Base-by-base conservation (phyloP, 2,329 filamentous ascomycete genomes). In the Scedosporium aurantiacum region DNA sequence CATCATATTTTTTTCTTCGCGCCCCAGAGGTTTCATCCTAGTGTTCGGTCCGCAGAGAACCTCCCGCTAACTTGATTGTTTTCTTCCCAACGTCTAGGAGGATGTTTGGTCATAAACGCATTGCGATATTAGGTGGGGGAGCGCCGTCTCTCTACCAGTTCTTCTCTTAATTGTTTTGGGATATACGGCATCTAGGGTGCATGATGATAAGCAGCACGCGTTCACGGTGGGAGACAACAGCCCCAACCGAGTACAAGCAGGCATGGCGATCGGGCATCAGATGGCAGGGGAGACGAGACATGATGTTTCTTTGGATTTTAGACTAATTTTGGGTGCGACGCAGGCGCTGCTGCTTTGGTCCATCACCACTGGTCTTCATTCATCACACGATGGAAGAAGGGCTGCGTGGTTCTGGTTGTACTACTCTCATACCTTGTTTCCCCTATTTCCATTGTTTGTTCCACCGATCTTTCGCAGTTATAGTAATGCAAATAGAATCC, bases 41-140 rank as follows among this genome's bases (percentile, higher is more conserved):
- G n/a, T 25, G 37, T 60, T 28, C n/a, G 58, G 25, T 62, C 21
- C 10, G 6, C 45, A 61, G 8, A 5, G 43, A 43, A 60, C 60
- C 50, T 60, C 61, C 60, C 61, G 61, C 74, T 78, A 70, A 77
- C 65, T 41, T 56, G 50, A 40, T 61, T 41, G 14, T 59, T 60
- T 32, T 56, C n/a, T 60, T 57, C 58, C 7, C 7, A n/a, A 37
- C 10, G 32, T 66, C 68, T 64, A 88, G 85, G 85, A 88, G 81
- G 85, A 88, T 69, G 85, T 88, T 59, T 88, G 85, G 85, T 88
- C 84, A 72, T 87, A 75, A 76, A 64, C 23, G 28, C 58, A 47
- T 63, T 65, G 59, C 54, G 25, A 40, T 37, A 60, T 23, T 27
- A 54, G 25, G 43, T 40, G 27, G 28, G 45, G 57, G 8, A 12